Conservation (phyloP, 2,329 filamentous ascomycete species). For the Cercospora zeina region DNA sequence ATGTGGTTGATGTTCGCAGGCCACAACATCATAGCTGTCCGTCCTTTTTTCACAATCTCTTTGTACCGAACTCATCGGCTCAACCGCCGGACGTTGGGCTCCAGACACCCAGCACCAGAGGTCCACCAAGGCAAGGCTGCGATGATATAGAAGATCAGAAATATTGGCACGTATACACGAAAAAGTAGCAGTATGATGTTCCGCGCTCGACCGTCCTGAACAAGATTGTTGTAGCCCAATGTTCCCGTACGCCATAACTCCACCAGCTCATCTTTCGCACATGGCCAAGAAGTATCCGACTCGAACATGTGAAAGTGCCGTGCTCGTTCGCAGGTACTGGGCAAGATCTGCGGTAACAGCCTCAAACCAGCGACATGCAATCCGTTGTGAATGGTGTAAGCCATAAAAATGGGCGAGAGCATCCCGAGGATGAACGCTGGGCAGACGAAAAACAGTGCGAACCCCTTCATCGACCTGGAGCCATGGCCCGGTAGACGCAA, state of each 20-base stretch:
- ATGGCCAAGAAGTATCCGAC: background rate
- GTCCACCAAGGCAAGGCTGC: background rate
- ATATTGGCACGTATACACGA: background rate
- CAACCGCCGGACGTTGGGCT: background rate
- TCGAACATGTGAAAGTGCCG: background rate
- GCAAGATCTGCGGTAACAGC: background rate
- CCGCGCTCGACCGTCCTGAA: background rate
- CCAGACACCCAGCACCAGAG: background rate
- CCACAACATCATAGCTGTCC: background rate
- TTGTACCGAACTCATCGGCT: background rate
- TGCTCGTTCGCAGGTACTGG: background rate
- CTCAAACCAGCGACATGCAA: background rate
- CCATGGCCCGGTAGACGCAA: background rate
- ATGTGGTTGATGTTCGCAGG: background rate
- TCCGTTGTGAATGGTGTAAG: background rate
- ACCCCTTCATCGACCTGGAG: background rate
- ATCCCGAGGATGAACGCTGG: background rate
- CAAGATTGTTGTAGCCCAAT: background rate
- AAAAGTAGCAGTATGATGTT: background rate
- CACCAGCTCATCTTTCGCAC: background rate
- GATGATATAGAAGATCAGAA: background rate
- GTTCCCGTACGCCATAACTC: background rate
- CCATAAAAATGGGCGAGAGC: background rate
- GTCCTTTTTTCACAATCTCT: background rate
- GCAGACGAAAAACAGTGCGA: background rate